Conservation (phyloP, 2,329 filamentous ascomycete genomes). For the Chrysoporthe cubensis region DNA sequence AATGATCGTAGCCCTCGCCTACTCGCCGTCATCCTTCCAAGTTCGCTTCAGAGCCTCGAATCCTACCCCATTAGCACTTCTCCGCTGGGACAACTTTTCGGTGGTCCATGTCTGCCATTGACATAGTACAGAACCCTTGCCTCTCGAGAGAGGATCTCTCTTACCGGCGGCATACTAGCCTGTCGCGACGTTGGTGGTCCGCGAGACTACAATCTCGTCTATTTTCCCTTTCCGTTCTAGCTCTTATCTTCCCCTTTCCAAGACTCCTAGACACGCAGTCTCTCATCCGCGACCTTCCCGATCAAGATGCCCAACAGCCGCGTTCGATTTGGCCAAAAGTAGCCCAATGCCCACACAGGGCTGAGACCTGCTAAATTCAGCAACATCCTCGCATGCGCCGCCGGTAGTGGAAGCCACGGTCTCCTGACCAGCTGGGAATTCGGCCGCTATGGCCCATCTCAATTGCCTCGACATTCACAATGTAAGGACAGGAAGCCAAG, state of each 20-base stretch:
- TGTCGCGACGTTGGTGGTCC: slow-evolving; percentile 4
- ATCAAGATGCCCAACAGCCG: slow-evolving; percentile 22
- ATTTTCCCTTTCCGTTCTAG: slow-evolving; percentile 22
- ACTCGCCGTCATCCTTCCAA: neutral
- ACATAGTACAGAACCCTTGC: neutral
- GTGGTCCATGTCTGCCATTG: no score
- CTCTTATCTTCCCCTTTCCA: slow-evolving; percentile 21
- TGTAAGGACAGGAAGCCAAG: neutral
- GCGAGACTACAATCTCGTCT: slow-evolving; percentile 17
- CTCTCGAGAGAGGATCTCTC: neutral
- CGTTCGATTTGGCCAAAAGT: slow-evolving; percentile 5
- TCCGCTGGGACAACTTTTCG: no score
- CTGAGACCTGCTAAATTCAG: slow-evolving; percentile 15
- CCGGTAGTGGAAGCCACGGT: neutral
- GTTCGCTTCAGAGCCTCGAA: neutral
- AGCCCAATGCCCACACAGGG: slow-evolving; percentile 2
- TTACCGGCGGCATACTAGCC: neutral
- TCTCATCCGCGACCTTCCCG: slow-evolving; percentile 23
- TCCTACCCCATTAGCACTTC: no score
- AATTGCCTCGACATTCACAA: neutral
- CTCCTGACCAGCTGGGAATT: neutral
- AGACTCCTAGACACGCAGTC: slow-evolving; percentile 16
- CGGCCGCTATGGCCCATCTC: neutral
- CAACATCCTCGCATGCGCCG: neutral
- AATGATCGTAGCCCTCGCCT: neutral